phyloP scores from a whole-genome alignment of 352 stramenopile species.

The Phytophthora fragariae region DNA sequence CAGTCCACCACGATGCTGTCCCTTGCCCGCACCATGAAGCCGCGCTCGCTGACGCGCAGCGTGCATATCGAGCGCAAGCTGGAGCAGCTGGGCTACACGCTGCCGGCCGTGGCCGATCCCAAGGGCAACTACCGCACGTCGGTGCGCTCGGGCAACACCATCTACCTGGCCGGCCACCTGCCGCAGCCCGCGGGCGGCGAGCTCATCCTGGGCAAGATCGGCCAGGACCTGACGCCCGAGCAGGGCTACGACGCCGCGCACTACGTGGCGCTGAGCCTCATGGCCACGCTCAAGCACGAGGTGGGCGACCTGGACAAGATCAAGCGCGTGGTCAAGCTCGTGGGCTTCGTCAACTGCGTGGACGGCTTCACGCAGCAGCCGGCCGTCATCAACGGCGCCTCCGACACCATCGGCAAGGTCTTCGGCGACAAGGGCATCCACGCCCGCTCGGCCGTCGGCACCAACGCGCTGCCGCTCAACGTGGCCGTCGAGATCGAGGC shows the following conservation, averaged over 20 bases:
- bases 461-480: constrained; percentile 96
- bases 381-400: constrained; percentile 95
- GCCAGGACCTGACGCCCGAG: constrained; percentile 88
- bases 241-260: constrained; percentile 92
- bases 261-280: constrained; percentile 90
- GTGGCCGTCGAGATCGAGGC: constrained; percentile 98
- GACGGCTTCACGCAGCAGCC: constrained; percentile 94
- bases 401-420: constrained; percentile 93
- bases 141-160: constrained; percentile 83
- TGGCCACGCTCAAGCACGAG: constrained; percentile 92
- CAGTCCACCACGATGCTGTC: constrained; percentile 33
- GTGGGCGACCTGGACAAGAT: constrained; percentile 94
- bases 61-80: constrained; percentile 89
- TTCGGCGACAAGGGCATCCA: constrained; percentile 92
- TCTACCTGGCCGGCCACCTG: constrained; percentile 88
- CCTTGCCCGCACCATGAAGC: constrained; percentile 40
- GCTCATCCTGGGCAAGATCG: constrained; percentile 90
- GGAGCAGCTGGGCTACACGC: constrained; percentile 84
- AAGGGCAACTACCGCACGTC: constrained; percentile 93
- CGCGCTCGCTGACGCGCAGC: constrained; percentile 46
- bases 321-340: constrained; percentile 95
- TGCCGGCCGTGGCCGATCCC: constrained; percentile 82
- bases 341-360: constrained; percentile 97
- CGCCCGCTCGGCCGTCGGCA: constrained; percentile 96
- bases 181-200: constrained; percentile 74